A percentile compares a stretch with the other conserved stretches of the same genome.
phyloP scores from a whole-genome alignment of 2,329 filamentous ascomycete genomes.

The Aspergillus sp. region DNA sequence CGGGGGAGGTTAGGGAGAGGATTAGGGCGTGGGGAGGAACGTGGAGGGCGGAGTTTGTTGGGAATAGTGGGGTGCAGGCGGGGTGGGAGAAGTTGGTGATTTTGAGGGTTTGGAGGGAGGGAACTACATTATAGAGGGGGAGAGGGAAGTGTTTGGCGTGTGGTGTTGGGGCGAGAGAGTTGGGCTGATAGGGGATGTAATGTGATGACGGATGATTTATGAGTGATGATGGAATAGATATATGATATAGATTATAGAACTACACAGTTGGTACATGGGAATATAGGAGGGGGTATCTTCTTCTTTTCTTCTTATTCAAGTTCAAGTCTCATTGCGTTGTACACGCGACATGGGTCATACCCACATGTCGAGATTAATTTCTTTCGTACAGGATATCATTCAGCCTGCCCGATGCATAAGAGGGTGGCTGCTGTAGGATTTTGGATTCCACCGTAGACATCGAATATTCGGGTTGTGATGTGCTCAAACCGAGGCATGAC shows the following conservation, averaged over 20 bases:
- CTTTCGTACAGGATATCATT: neutral
- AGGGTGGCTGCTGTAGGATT: neutral
- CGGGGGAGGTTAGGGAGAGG: slow-evolving; percentile 66
- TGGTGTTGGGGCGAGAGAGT: too few species aligned
- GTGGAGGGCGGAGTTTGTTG: slow-evolving; percentile 78
- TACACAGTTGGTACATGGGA: neutral
- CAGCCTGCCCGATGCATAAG: neutral
- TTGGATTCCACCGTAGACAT: neutral
- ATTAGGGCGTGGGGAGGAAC: slow-evolving; percentile 57
- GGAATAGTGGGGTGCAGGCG: slow-evolving; percentile 78
- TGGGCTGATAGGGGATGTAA: too few species aligned
- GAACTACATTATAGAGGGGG: too few species aligned
- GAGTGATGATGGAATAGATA: neutral
- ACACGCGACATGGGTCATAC: neutral
- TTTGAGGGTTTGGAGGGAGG: slow-evolving; percentile 72
- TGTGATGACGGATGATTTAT: neutral
- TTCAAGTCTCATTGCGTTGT: neutral
- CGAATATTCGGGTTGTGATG: too few species aligned
- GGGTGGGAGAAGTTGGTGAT: slow-evolving; percentile 95
- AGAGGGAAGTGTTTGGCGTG: neutral
- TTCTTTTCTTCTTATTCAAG: too few species aligned
- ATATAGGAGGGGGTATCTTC: neutral
- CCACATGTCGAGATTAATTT: neutral
- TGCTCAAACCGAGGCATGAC: too few species aligned
- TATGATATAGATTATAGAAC: neutral